These are phyloP conservation scores for Mycosphaerella sp. DNA, from an alignment of 2,329 filamentous ascomycete species.

Conservation along the genomic window DNA sequence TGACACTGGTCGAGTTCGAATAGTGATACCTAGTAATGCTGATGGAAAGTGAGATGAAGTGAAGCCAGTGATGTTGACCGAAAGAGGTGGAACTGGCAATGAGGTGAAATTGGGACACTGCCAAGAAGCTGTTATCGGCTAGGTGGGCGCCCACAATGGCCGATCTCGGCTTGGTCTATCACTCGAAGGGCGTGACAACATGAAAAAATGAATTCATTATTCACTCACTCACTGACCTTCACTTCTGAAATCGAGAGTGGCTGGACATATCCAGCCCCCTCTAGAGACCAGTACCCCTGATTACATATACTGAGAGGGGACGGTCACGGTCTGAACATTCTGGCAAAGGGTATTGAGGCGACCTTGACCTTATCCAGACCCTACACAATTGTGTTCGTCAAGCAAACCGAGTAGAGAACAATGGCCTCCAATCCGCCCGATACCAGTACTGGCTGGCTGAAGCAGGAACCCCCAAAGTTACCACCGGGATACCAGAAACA, in stretches of 20 bases:
- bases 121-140: not conserved
- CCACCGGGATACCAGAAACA: conserved; percentile 19
- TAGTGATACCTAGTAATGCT: not conserved
- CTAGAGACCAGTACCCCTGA: too few relatives aligned
- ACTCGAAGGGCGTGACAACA: not conserved
- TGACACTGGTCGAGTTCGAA: too few relatives aligned
- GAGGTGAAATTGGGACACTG: not conserved
- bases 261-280: too few relatives aligned
- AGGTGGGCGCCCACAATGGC: not conserved
- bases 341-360: too few relatives aligned
- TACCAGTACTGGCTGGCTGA: conserved; percentile 6
- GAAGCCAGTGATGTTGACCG: too few relatives aligned
- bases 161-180: not conserved
- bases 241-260: too few relatives aligned
- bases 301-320: too few relatives aligned
- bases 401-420: not conserved
- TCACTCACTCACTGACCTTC: too few relatives aligned
- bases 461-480: conserved; percentile 15
- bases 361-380: too few relatives aligned
- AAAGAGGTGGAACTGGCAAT: not conserved
- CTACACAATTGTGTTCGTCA: too few relatives aligned
- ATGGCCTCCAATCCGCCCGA: not conserved
- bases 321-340: too few relatives aligned
- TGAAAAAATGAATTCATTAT: too few relatives aligned
- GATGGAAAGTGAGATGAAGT: not conserved